A percentile compares a stretch with the other conserved stretches of the same genome.
phyloP scores from a whole-genome alignment of 345 rosid species.

The Stellera chamaejasme region DNA sequence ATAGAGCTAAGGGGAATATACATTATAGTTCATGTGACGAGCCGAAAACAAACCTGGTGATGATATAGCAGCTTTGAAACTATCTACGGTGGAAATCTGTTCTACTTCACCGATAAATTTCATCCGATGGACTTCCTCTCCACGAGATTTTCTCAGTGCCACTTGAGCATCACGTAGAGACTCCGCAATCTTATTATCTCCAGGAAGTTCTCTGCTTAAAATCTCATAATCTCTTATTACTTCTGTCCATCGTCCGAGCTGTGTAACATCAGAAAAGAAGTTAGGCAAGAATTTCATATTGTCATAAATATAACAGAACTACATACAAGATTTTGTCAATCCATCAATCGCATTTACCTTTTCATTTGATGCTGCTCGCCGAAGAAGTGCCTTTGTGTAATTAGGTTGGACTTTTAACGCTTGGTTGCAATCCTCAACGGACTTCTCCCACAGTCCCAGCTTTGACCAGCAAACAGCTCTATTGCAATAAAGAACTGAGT shows the following conservation, averaged over 20 bases:
- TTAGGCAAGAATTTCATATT: constrained; percentile 3
- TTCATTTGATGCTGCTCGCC: constrained; percentile 85
- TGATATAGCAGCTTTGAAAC: constrained; percentile 48
- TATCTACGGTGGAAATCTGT: constrained; percentile 44
- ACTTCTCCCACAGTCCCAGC: constrained; percentile 79
- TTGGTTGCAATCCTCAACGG: constrained; percentile 82
- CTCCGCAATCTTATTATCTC: constrained; percentile 71
- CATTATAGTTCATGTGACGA: not conserved
- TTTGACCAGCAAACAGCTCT: constrained; percentile 98
- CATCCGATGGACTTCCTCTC: constrained; percentile 25
- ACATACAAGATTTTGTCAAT: not conserved
- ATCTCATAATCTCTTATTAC: constrained; percentile 82
- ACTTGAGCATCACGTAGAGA: constrained; percentile 58
- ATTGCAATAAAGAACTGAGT: constrained; percentile 85
- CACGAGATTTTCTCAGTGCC: constrained; percentile 50
- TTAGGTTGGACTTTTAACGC: constrained; percentile 65
- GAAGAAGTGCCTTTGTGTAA: constrained; percentile 77
- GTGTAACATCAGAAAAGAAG: constrained; percentile 15
- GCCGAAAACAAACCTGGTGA: constrained; percentile 41
- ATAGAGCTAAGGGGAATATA: constrained; percentile 1
- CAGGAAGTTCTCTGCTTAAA: constrained; percentile 74
- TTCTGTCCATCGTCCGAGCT: constrained; percentile 82
- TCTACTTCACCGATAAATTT: constrained; percentile 61
- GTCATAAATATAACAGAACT: not conserved
- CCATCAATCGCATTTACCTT: constrained; percentile 41